Evolutionary conservation across 2,329 filamentous ascomycete genomes (phyloP).

Genomic region (Lachnellula suecica): DNA sequence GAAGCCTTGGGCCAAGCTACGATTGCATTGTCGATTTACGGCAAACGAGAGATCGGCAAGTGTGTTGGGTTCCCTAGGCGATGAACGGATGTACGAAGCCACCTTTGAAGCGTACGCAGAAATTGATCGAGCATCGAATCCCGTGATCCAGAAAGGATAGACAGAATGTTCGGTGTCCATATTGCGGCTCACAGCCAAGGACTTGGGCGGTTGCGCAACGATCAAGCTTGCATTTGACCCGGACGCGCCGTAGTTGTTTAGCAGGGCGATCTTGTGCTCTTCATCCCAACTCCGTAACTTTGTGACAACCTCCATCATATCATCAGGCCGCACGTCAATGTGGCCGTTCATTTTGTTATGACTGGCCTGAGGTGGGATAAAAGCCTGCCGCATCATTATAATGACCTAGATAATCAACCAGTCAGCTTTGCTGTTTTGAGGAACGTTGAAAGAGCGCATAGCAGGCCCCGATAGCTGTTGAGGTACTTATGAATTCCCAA

Average conservation of each 20-base stretch:
- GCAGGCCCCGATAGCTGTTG: too few relatives aligned
- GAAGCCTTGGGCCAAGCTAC: constrained; percentile 17
- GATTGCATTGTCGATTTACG: constrained; percentile 33
- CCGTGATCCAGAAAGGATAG: constrained; percentile 18
- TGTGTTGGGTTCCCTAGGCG: background rate
- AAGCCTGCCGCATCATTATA: constrained; percentile 31
- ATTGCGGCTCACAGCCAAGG: too few relatives aligned
- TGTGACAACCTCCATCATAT: constrained; percentile 9
- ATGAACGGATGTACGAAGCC: background rate
- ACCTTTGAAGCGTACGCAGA: constrained; percentile 17
- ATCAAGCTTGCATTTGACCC: constrained; percentile 20
- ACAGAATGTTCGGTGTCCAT: too few relatives aligned
- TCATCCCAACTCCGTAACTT: constrained; percentile 7
- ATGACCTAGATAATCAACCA: too few relatives aligned
- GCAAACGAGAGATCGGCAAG: constrained; percentile 34
- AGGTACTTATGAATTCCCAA: too few relatives aligned
- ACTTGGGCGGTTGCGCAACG: constrained; percentile 4
- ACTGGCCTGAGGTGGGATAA: constrained; percentile 23
- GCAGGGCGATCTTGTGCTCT: constrained; percentile 4
- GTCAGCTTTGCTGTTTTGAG: too few relatives aligned
- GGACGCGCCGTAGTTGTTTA: constrained; percentile 24
- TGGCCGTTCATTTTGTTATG: constrained; percentile 35
- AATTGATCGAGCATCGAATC: constrained; percentile 23
- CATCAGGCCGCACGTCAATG: background rate
- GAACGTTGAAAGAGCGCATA: too few relatives aligned